Conservation (phyloP, 2,329 filamentous ascomycete genomes). For the Botrytis tulipae region DNA sequence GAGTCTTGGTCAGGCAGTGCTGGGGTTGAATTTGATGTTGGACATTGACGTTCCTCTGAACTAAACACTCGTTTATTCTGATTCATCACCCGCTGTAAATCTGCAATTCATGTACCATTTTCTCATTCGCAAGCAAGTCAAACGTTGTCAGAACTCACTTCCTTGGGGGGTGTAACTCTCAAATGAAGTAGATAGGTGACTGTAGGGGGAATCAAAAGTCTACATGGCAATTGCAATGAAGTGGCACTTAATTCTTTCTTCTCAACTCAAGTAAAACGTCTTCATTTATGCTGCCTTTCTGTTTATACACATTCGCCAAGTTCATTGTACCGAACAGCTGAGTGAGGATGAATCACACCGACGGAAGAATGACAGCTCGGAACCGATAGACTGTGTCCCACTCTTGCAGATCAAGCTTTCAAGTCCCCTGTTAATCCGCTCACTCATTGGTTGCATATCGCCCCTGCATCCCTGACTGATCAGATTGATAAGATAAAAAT, state of each 20-base stretch:
- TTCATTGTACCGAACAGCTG: neutral
- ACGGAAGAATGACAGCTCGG: neutral
- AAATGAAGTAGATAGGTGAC: neutral
- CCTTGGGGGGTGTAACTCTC: neutral
- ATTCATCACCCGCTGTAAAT: neutral
- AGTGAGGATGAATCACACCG: neutral
- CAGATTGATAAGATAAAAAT: conserved; percentile 19
- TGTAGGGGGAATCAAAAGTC: neutral
- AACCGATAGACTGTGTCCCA: neutral
- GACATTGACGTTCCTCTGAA: neutral
- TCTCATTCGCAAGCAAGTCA: neutral
- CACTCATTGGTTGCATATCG: neutral
- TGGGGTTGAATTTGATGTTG: neutral
- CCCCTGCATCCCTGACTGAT: conserved; percentile 1
- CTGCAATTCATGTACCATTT: neutral
- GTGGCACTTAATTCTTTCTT: neutral
- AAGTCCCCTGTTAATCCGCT: neutral
- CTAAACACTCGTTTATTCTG: neutral
- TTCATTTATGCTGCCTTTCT: neutral
- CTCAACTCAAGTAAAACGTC: neutral
- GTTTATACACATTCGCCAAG: neutral
- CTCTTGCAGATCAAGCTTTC: neutral
- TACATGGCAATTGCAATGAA: neutral
- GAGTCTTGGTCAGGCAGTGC: neutral
- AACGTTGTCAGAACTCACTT: neutral